phyloP scores from a whole-genome alignment of 73 alveolate species.

The Stentor roeselii region DNA sequence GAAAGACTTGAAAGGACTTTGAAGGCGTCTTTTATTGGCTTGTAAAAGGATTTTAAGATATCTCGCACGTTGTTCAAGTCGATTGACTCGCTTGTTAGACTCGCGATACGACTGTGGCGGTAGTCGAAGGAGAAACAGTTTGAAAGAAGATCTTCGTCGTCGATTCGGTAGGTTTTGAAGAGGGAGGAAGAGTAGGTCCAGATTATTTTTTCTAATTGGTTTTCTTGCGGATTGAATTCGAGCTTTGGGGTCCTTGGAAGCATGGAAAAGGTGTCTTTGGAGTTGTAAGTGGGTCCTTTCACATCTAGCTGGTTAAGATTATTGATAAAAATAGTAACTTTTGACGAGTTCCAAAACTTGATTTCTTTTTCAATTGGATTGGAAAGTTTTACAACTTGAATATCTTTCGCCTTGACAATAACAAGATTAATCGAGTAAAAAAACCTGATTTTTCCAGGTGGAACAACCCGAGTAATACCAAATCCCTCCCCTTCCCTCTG shows the following conservation, averaged over 20 bases:
- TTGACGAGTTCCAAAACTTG: not conserved
- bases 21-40: not conserved
- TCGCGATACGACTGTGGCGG: not conserved
- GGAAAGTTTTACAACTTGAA: not conserved
- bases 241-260: not conserved
- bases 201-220: not conserved
- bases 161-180: not conserved
- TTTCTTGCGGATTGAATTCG: not conserved
- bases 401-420: not conserved
- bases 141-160: not conserved
- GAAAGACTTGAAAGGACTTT: conserved; percentile 3
- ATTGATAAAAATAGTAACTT: not conserved
- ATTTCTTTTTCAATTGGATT: not conserved
- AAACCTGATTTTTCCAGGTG: conserved; percentile 16
- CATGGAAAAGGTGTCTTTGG: not conserved
- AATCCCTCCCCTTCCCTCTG: not conserved
- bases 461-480: not conserved
- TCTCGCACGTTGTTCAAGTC: not conserved
- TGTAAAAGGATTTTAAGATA: not conserved
- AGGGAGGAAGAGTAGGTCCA: not conserved
- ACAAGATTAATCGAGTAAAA: not conserved
- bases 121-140: conserved; percentile 26
- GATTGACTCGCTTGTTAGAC: not conserved
- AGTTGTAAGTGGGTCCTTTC: not conserved
- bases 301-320: not conserved